Evolutionary conservation across 1,284 basidiomycete genomes (phyloP).

Genomic region (Trametes pubescens): DNA sequence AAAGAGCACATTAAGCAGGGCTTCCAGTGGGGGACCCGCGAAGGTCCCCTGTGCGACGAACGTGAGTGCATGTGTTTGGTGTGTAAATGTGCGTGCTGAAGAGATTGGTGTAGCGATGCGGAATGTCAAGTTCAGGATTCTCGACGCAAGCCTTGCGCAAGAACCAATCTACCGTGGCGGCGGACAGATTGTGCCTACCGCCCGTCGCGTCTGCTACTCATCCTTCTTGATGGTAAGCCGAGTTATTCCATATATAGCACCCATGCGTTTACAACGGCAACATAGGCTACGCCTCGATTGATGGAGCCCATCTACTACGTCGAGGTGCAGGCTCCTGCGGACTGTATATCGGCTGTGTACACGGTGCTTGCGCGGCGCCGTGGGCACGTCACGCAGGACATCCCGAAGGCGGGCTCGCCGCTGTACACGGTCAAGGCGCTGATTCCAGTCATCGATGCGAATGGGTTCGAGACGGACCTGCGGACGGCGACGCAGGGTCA

Average conservation of each 20-base stretch:
- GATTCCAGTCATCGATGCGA: conserved; percentile 98
- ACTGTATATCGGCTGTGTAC: conserved; percentile 97
- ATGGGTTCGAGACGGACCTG: conserved; percentile 98
- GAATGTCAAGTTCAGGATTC: conserved; percentile 96
- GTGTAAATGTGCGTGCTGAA: conserved; percentile 18
- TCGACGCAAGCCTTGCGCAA: conserved; percentile 90
- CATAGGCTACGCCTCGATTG: conserved; percentile 86
- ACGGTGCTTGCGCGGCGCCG: conserved; percentile 95
- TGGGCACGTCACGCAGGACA: conserved; percentile 98
- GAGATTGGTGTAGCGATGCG: conserved; percentile 78
- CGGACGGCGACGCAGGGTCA: conserved; percentile 97
- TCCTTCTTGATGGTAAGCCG: conserved; percentile 91
- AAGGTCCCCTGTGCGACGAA: conserved; percentile 98
- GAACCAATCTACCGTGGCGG: conserved; percentile 98
- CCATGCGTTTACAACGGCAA: neutral
- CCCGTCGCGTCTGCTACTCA: conserved; percentile 98
- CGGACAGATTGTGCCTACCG: conserved; percentile 98
- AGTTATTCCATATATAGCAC: neutral
- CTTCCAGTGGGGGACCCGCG: conserved; percentile 98
- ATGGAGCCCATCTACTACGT: conserved; percentile 99
- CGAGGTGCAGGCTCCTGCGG: conserved; percentile 98
- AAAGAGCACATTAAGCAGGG: conserved; percentile 98
- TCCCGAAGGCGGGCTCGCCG: conserved; percentile 97
- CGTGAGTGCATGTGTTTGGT: conserved; percentile 67
- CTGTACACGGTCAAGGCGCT: conserved; percentile 97